Evolutionary conservation across 257 asterid genomes (phyloP), one percentile per base, ranked within the genome.

Genomic region (Coffea eugenioides): DNA sequence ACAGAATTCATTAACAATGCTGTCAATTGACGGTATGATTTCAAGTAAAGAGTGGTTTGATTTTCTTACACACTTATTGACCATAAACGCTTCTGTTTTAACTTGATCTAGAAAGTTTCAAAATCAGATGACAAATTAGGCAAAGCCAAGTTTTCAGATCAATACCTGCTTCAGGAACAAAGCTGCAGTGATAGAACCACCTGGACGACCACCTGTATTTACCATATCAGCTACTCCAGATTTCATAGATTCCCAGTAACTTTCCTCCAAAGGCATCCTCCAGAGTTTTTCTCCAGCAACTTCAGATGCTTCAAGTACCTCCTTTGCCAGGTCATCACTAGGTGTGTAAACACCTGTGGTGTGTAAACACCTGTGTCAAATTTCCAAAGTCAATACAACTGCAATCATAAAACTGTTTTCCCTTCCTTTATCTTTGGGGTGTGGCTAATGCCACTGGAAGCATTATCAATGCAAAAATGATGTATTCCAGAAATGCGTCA

Each of bases 181-280:
- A 81, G 99, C 97, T 31, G 99, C 99, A 0, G 93, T 90, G 84
- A 96, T 96, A 41, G 98, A 88, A 18, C 99, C 99, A 65, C 97
- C 99, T 83, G 82, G 95, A 83, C 97, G 97, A 72, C 95, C 90
- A 16, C 99, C 99, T 0, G 97, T 94, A 75, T 96, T 96, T 43
- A 90, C 98, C 99, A 96, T 94, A 85, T 96, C 99, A 64, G 99
- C 99, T 76, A 94, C 97, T 61, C 97, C 94, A 0, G 99, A 95
- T 81, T 91, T 95, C 99, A 95, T 95, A 7, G 92, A 80, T 65
- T 95, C 99, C 99, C 99, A 95, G 39, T 95, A 95, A 79, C 93
- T 91, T 59, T 95, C 99, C 88, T 95, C 99, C 91, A 95, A 51
- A 0, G 98, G 99, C 93, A 95, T 77, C 83, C 99, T 92, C 97